These are phyloP conservation scores for Jacaranda mimosifolia DNA, from an alignment of 257 asterid species.

Conservation along the genomic window DNA sequence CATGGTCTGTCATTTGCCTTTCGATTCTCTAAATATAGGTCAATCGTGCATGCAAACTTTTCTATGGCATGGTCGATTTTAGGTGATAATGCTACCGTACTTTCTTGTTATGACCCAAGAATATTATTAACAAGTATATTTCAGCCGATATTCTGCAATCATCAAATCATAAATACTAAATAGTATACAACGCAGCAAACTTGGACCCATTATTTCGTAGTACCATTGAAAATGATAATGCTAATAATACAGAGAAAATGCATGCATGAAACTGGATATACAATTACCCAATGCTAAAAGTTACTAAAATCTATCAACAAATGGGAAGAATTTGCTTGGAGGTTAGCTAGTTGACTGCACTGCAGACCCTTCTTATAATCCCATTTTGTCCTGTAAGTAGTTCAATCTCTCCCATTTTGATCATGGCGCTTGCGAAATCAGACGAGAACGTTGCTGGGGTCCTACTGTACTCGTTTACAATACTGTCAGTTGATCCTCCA, in stretches of 20 bases:
- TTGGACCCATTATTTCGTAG: no score
- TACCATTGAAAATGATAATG: no score
- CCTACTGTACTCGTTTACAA: conserved; percentile 41
- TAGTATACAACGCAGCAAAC: no score
- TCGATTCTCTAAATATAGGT: no score
- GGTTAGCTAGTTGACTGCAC: conserved; percentile 35
- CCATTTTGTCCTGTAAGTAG: conserved; percentile 35
- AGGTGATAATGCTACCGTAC: not conserved
- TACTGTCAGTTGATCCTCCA: conserved; percentile 39
- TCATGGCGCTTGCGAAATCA: conserved; percentile 46
- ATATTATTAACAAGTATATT: not conserved
- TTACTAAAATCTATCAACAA: not conserved
- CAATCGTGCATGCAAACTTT: not conserved
- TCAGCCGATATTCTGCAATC: no score
- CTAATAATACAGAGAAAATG: no score
- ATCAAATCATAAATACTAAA: no score
- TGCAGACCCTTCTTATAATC: conserved; percentile 42
- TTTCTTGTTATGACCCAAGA: not conserved
- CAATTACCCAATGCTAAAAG: not conserved
- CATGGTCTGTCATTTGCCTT: no score
- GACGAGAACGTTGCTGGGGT: conserved; percentile 29
- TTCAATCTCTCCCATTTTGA: conserved; percentile 44
- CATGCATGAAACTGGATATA: not conserved
- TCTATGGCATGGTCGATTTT: not conserved
- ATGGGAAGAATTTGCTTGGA: not conserved